Evolutionary conservation across 2,329 filamentous ascomycete genomes (phyloP).

Genomic region (Nigrograna mackinnonii): DNA sequence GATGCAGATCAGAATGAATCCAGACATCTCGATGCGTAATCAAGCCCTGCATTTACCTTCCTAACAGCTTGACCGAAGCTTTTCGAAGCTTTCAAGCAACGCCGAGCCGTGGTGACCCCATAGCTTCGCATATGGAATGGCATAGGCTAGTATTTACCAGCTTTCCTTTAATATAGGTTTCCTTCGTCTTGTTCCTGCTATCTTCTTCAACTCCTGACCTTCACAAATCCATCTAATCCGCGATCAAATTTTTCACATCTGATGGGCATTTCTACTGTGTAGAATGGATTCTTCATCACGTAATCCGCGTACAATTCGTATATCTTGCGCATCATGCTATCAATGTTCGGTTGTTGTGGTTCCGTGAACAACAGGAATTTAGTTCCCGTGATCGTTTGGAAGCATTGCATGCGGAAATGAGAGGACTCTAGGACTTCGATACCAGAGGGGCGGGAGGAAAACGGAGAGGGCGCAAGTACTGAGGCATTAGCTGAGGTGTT

Average conservation of each 20-base stretch:
- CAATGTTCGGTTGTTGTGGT: conserved; percentile 82
- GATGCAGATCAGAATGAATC: too few relatives aligned
- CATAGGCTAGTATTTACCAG: too few relatives aligned
- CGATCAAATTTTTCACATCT: conserved; percentile 94
- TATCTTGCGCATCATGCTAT: conserved; percentile 78
- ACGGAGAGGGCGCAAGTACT: conserved; percentile 37
- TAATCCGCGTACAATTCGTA: conserved; percentile 97
- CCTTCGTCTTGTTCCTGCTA: too few relatives aligned
- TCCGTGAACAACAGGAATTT: conserved; percentile 98
- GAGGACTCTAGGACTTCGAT: conserved; percentile 92
- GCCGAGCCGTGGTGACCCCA: too few relatives aligned
- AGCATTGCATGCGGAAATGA: conserved; percentile 94
- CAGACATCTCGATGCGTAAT: too few relatives aligned
- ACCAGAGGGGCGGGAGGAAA: conserved; percentile 62
- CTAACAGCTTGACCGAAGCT: too few relatives aligned
- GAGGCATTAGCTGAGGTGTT: conserved; percentile 25
- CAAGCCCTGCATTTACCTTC: too few relatives aligned
- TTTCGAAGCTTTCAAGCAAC: too few relatives aligned
- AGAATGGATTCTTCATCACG: conserved; percentile 99
- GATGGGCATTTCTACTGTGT: conserved; percentile 96
- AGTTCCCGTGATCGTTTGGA: conserved; percentile 89
- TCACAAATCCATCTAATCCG: conserved; percentile 78
- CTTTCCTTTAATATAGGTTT: too few relatives aligned
- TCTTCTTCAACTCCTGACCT: conserved; percentile 47
- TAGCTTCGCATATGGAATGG: too few relatives aligned